A percentile compares a stretch with the other conserved stretches of the same genome.
These are phyloP conservation scores for Primulina huaijiensis DNA, from an alignment of 257 asterid species.

Conservation along the genomic window DNA sequence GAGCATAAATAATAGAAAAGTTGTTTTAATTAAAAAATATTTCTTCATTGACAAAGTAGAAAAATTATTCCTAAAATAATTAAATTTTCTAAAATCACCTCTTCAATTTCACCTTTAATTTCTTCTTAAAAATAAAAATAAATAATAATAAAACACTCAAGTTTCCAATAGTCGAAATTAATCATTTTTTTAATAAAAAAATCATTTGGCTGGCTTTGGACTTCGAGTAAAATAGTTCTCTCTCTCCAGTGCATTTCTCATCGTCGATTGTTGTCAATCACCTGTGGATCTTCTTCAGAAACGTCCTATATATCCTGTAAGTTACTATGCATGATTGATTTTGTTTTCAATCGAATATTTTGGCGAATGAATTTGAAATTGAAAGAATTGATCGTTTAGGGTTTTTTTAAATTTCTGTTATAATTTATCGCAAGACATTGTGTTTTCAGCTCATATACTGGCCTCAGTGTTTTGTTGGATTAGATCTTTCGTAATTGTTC, in stretches of 20 bases:
- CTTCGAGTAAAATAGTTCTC: slow-evolving; percentile 16
- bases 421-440: neutral
- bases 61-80: too few species aligned
- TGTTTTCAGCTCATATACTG: slow-evolving; percentile 28
- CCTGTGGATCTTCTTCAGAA: slow-evolving; percentile 29
- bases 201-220: slow-evolving; percentile 28
- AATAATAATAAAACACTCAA: too few species aligned
- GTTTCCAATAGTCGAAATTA: too few species aligned
- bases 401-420: slow-evolving; percentile 26
- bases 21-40: too few species aligned
- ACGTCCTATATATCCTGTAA: slow-evolving; percentile 20
- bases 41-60: too few species aligned
- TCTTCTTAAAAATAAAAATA: too few species aligned
- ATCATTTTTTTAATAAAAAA: too few species aligned
- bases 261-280: slow-evolving; percentile 24
- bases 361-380: slow-evolving; percentile 9
- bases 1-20: too few species aligned
- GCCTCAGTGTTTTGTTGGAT: slow-evolving; percentile 11
- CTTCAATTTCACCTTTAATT: too few species aligned
- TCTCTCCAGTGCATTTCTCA: slow-evolving; percentile 26
- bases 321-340: slow-evolving; percentile 7
- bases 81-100: too few species aligned
- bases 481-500: slow-evolving; percentile 27
- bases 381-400: slow-evolving; percentile 28
- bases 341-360: neutral